A percentile compares a stretch with the other conserved stretches of the same genome.
These are phyloP conservation scores for Bolboschoenoplectus hybrid DNA, from an alignment of 202 grass and related monocot species.

Conservation along the genomic window DNA sequence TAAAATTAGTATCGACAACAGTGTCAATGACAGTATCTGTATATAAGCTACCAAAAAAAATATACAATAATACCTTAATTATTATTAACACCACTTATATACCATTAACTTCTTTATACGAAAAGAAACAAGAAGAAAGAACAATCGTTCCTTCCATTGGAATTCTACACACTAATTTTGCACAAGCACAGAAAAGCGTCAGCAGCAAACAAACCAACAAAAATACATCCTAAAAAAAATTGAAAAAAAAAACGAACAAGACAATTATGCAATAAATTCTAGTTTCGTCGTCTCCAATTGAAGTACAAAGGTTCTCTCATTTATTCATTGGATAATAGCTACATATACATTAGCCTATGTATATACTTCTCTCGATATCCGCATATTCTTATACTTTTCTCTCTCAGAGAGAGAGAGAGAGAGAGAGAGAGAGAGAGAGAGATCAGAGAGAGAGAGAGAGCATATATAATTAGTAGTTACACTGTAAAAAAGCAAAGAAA, in stretches of 20 bases:
- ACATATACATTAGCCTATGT: not conserved
- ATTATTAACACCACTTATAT: too few species aligned
- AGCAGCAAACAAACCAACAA: slow-evolving; percentile 22
- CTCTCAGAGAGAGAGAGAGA: not conserved
- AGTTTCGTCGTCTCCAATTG: not conserved
- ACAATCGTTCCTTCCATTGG: not conserved
- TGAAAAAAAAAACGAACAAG: slow-evolving; percentile 1
- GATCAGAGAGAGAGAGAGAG: not conserved
- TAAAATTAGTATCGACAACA: too few species aligned
- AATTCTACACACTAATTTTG: slow-evolving; percentile 11
- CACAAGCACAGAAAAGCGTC: slow-evolving; percentile 1
- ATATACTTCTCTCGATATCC: slow-evolving; percentile 33
- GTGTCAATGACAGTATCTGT: too few species aligned
- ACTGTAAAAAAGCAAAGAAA: slow-evolving; percentile 34
- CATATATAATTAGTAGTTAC: slow-evolving; percentile 6
- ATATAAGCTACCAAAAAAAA: too few species aligned
- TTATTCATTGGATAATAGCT: slow-evolving; percentile 34
- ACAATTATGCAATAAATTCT: slow-evolving; percentile 10
- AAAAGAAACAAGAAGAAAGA: not conserved
- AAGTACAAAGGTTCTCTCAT: slow-evolving; percentile 36
- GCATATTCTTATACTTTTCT: slow-evolving; percentile 31
- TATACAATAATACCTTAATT: too few species aligned
- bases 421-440: not conserved
- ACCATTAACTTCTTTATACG: too few species aligned
- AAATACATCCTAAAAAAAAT: not conserved